Conservation (phyloP, 106 monocot genomes). For the Allium cepa region DNA sequence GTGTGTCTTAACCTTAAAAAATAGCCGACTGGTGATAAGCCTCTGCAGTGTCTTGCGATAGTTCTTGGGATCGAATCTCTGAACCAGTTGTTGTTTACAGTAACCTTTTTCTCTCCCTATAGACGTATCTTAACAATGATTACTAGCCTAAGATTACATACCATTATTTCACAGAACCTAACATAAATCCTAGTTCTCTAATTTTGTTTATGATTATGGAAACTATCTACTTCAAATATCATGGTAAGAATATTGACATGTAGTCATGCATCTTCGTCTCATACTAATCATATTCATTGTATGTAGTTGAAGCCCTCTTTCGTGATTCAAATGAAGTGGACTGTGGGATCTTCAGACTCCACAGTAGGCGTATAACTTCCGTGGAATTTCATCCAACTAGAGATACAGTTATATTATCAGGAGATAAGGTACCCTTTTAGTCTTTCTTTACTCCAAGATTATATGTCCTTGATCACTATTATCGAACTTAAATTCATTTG, state of each 20-base stretch:
- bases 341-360: constrained; percentile 67
- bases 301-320: constrained; percentile 62
- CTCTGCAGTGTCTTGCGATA: too few species aligned
- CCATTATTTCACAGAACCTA: too few species aligned
- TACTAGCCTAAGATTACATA: too few species aligned
- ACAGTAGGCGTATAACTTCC: constrained; percentile 75
- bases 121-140: too few species aligned
- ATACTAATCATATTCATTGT: neutral
- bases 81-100: too few species aligned
- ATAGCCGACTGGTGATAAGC: too few species aligned
- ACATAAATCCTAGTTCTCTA: neutral
- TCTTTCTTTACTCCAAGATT: neutral
- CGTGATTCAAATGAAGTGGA: constrained; percentile 71
- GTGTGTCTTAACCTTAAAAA: too few species aligned
- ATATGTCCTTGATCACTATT: neutral
- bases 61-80: too few species aligned
- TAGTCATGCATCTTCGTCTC: neutral
- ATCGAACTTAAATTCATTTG: constrained; percentile 2
- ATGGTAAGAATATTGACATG: neutral
- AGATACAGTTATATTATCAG: constrained; percentile 64
- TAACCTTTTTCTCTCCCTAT: too few species aligned
- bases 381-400: constrained; percentile 88
- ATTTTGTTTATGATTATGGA: neutral
- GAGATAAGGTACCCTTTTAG: constrained; percentile 62
- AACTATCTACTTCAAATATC: neutral